Percentiles rank a stretch among this genome's conserved stretches.
These are phyloP conservation scores for Echinochloa phyllopogon DNA, from an alignment of 176 grass and related monocot genomes.

Conservation along the genomic window DNA sequence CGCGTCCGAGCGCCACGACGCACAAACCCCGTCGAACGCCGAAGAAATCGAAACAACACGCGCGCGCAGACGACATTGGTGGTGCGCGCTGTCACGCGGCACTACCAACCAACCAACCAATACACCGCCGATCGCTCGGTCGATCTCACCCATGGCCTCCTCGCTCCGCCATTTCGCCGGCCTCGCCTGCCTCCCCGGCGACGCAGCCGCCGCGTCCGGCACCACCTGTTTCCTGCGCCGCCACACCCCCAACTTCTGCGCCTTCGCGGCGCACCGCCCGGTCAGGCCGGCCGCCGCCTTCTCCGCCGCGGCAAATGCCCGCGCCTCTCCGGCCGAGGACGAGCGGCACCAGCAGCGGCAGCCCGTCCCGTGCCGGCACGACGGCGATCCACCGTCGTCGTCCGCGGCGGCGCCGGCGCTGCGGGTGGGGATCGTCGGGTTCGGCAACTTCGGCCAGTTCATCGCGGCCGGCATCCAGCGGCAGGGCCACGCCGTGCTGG, in stretches of 20 bases:
- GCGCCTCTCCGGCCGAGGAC: background rate
- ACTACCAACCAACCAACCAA: background rate
- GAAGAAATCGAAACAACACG: background rate
- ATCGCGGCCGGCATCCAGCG: constrained; percentile 59
- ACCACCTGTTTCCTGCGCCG: background rate
- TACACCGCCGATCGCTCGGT: background rate
- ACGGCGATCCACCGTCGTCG: background rate
- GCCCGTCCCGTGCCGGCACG: background rate
- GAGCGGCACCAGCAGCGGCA: constrained; percentile 33
- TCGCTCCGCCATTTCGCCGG: constrained; percentile 30
- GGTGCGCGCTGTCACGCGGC: background rate
- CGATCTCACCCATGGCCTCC: constrained; percentile 29
- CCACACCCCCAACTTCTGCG: constrained; percentile 43
- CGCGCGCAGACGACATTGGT: background rate
- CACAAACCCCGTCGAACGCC: background rate
- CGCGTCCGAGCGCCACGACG: background rate
- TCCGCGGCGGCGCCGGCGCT: background rate
- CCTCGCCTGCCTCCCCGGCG: background rate
- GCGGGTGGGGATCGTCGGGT: constrained; percentile 62
- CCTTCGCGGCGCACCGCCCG: constrained; percentile 35
- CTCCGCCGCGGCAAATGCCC: background rate
- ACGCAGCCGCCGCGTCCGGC: background rate
- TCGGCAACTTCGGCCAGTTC: constrained; percentile 76
- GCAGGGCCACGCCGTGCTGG: constrained; percentile 67
- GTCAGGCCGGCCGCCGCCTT: background rate